Percentiles rank a stretch among this genome's conserved stretches.
These are phyloP conservation scores for Lophium mytilinum DNA, from an alignment of 495 filamentous ascomycete species.

Conservation along the genomic window DNA sequence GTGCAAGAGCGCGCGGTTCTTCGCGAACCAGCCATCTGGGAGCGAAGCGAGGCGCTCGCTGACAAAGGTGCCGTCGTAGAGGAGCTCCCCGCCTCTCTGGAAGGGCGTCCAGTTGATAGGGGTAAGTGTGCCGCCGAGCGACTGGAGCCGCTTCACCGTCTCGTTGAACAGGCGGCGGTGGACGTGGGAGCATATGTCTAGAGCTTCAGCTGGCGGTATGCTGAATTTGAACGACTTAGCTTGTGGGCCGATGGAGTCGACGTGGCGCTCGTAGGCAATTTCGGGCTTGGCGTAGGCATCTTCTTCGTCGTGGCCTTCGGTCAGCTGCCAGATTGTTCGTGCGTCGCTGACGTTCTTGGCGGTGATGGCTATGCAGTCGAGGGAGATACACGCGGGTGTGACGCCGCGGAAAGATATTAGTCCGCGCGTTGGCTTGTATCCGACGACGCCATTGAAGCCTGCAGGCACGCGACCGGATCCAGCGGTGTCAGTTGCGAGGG, in stretches of 20 bases:
- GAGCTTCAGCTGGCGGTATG: slow-evolving; percentile 39
- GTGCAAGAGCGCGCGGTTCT: slow-evolving; percentile 40
- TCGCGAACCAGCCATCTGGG: slow-evolving; percentile 37
- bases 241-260: slow-evolving; percentile 43
- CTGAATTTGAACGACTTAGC: slow-evolving; percentile 46
- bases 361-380: slow-evolving; percentile 55
- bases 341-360: slow-evolving; percentile 45
- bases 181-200: slow-evolving; percentile 40
- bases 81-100: slow-evolving; percentile 46
- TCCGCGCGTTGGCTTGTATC: slow-evolving; percentile 60
- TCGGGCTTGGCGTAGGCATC: slow-evolving; percentile 50
- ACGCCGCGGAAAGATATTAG: slow-evolving; percentile 51
- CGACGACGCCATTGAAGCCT: slow-evolving; percentile 56
- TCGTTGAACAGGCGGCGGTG: slow-evolving; percentile 41
- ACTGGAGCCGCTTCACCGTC: slow-evolving; percentile 38
- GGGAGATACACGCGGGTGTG: slow-evolving; percentile 51
- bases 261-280: slow-evolving; percentile 36
- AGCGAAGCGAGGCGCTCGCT: slow-evolving; percentile 47
- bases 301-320: slow-evolving; percentile 43
- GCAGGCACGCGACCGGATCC: slow-evolving; percentile 56
- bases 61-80: slow-evolving; percentile 51
- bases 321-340: slow-evolving; percentile 47
- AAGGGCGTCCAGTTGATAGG: slow-evolving; percentile 48
- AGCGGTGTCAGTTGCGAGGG: slow-evolving; percentile 59
- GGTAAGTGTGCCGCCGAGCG: slow-evolving; percentile 40